These are phyloP conservation scores for Pseudohyphozyma bogoriensis DNA, from an alignment of 768 basidiomycete species.

Conservation along the genomic window DNA sequence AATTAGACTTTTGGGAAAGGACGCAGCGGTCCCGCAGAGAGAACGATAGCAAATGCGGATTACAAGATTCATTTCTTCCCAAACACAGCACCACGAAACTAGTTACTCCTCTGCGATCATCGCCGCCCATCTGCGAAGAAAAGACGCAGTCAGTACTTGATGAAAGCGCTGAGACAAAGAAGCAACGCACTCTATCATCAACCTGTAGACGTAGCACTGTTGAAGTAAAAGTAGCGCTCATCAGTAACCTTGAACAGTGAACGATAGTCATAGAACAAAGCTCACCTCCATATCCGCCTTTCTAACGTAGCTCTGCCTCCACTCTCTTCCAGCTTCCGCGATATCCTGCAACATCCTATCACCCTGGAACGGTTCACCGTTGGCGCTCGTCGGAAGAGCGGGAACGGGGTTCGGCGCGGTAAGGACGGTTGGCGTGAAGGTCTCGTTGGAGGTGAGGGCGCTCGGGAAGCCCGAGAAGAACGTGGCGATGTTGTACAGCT, in stretches of 20 bases:
- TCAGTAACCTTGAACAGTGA: background rate
- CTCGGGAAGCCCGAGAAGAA: constrained; percentile 67
- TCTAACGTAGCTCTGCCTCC: constrained; percentile 75
- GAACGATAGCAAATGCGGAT: too few relatives aligned
- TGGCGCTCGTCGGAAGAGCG: constrained; percentile 21
- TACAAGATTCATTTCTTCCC: too few relatives aligned
- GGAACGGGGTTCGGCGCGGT: constrained; percentile 33
- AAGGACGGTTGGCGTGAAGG: constrained; percentile 11
- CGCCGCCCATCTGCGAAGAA: background rate
- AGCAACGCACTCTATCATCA: constrained; percentile 38
- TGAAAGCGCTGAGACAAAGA: background rate
- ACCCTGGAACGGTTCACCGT: constrained; percentile 27
- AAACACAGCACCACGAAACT: too few relatives aligned
- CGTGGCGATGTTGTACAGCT: constrained; percentile 86
- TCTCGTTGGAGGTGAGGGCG: constrained; percentile 17
- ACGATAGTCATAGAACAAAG: constrained; percentile 1
- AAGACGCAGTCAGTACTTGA: background rate
- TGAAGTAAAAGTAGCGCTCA: background rate
- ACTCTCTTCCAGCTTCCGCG: constrained; percentile 81
- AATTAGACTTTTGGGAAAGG: too few relatives aligned
- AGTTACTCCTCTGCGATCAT: too few relatives aligned
- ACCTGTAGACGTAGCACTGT: constrained; percentile 71
- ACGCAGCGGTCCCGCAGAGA: too few relatives aligned
- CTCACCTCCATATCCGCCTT: constrained; percentile 76
- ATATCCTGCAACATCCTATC: constrained; percentile 50